A percentile compares a stretch with the other conserved stretches of the same genome.
Evolutionary conservation across 2,329 filamentous ascomycete species (phyloP).

Genomic region (Xylaria multiplex): DNA sequence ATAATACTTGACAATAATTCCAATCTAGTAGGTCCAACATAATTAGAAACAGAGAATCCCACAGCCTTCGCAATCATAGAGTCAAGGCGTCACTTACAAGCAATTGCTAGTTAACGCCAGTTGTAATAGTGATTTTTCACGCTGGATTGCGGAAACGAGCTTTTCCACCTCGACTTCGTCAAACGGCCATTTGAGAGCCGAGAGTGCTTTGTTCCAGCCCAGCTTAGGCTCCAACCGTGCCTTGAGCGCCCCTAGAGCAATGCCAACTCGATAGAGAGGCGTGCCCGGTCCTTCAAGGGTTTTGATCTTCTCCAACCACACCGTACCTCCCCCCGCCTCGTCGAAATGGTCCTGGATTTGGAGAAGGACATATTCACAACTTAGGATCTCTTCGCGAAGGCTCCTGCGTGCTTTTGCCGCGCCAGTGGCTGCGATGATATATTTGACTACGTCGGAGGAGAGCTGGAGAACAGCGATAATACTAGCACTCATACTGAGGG

Average conservation of each 20-base stretch:
- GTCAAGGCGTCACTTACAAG: slow-evolving; percentile 3
- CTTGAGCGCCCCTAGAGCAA: slow-evolving; percentile 29
- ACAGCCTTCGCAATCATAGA: neutral
- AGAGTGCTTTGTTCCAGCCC: slow-evolving; percentile 21
- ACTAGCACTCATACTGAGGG: slow-evolving; percentile 36
- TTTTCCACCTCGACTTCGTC: slow-evolving; percentile 41
- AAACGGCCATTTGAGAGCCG: slow-evolving; percentile 39
- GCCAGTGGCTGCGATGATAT: slow-evolving; percentile 36
- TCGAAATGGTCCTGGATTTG: slow-evolving; percentile 39
- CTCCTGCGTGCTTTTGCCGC: slow-evolving; percentile 33
- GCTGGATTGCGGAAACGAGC: slow-evolving; percentile 26
- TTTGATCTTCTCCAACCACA: slow-evolving; percentile 39
- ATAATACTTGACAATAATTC: no score
- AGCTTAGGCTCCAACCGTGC: slow-evolving; percentile 32
- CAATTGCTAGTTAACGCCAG: slow-evolving; percentile 14
- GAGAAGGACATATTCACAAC: slow-evolving; percentile 38
- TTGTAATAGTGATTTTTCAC: slow-evolving; percentile 30
- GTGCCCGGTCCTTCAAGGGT: slow-evolving; percentile 37
- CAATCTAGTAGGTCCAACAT: no score
- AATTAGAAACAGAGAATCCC: no score
- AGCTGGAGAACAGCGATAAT: slow-evolving; percentile 42
- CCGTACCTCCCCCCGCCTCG: slow-evolving; percentile 35
- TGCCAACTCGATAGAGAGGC: slow-evolving; percentile 33
- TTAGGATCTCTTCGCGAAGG: slow-evolving; percentile 36
- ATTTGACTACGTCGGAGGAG: slow-evolving; percentile 35